phyloP scores from a whole-genome alignment of 805 yeast species.

The Tetrapisispora taiwanensis region DNA sequence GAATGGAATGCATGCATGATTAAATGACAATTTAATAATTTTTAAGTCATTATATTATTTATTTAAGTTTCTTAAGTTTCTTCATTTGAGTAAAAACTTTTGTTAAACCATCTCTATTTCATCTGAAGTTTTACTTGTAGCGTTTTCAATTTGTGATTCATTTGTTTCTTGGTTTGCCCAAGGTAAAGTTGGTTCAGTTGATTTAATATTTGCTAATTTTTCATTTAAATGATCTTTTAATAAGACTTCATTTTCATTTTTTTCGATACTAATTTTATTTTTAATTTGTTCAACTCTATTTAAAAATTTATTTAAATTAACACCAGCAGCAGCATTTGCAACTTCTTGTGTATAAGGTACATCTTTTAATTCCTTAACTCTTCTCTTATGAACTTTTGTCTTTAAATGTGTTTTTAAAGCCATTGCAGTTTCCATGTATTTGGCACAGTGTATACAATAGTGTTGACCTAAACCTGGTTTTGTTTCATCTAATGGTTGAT shows the following conservation, averaged over 20 bases:
- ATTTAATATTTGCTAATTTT: conserved; percentile 19
- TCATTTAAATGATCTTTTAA: conserved; percentile 23
- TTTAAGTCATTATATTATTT: neutral
- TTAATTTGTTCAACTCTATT: conserved; percentile 53
- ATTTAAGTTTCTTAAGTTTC: too few relatives aligned
- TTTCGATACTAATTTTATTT: conserved; percentile 37
- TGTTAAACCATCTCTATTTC: conserved; percentile 1
- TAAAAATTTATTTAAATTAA: conserved; percentile 57
- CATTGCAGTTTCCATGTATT: conserved; percentile 70
- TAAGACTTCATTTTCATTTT: conserved; percentile 34
- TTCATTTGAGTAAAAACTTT: too few relatives aligned
- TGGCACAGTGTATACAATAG: conserved; percentile 91
- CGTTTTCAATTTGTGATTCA: neutral
- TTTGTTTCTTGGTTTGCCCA: conserved; percentile 5
- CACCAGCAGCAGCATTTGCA: conserved; percentile 85
- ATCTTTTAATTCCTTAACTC: conserved; percentile 62
- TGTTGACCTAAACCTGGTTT: conserved; percentile 92
- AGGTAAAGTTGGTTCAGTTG: conserved; percentile 29
- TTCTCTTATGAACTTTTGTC: conserved; percentile 75
- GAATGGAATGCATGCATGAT: neutral
- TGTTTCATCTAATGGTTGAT: conserved; percentile 81
- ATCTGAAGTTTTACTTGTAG: neutral
- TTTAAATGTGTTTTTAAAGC: conserved; percentile 66
- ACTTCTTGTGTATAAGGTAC: conserved; percentile 84
- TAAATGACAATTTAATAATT: neutral